A percentile compares a stretch with the other conserved stretches of the same genome.
Conservation (phyloP, 1,139 yeast species). For the Yarrowia galli region DNA sequence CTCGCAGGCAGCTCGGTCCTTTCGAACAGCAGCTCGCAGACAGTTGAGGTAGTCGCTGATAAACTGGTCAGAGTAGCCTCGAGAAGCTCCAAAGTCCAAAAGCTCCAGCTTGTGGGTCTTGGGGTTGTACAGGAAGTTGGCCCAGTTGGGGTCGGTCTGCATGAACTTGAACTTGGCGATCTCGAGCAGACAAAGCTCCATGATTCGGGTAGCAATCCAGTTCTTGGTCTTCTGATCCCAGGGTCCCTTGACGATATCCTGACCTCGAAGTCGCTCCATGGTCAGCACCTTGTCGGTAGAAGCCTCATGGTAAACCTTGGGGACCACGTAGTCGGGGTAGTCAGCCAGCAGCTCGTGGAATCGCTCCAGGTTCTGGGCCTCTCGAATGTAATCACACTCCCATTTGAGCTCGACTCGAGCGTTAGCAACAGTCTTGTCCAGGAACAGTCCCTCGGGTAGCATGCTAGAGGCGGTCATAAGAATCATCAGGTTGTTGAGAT, state of each 20-base stretch:
- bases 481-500: conserved; percentile 81
- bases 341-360: conserved; percentile 68
- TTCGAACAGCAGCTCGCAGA: conserved; percentile 75
- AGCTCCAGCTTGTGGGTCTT: conserved; percentile 73
- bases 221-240: conserved; percentile 77
- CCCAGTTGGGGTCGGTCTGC: conserved; percentile 99
- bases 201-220: conserved; percentile 83
- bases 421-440: conserved; percentile 90
- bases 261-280: conserved; percentile 87
- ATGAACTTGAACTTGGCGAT: conserved; percentile 84
- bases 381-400: conserved; percentile 97
- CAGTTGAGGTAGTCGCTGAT: conserved; percentile 72
- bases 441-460: conserved; percentile 88
- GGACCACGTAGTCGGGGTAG: conserved; percentile 79
- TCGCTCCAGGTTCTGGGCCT: conserved; percentile 77
- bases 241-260: conserved; percentile 78
- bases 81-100: conserved; percentile 94
- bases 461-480: conserved; percentile 84
- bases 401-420: conserved; percentile 93
- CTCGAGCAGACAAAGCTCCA: conserved; percentile 86
- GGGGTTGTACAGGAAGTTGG: conserved; percentile 85
- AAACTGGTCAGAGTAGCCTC: conserved; percentile 75
- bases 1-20: conserved; percentile 71
- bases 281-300: conserved; percentile 87
- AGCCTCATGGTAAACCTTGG: conserved; percentile 76